Evolutionary conservation across 2,329 filamentous ascomycete species (phyloP).

Genomic region (Fusarium camptoceras): DNA sequence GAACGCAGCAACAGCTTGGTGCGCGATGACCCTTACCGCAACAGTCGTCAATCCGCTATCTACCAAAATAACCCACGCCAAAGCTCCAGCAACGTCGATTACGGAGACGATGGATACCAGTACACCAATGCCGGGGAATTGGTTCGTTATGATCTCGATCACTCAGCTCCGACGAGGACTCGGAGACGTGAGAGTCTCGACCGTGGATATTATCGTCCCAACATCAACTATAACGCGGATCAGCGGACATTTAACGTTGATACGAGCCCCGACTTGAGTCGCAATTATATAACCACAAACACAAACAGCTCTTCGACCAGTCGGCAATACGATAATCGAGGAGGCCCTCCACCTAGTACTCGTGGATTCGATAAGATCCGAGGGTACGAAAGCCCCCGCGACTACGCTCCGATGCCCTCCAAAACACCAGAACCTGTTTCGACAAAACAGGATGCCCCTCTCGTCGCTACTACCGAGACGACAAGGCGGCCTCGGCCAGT

Average conservation of each 20-base stretch:
- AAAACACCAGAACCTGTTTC: constrained; percentile 52
- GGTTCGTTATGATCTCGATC: constrained; percentile 70
- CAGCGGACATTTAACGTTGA: constrained; percentile 60
- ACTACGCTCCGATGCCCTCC: constrained; percentile 58
- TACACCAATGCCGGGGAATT: constrained; percentile 73
- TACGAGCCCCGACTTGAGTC: constrained; percentile 57
- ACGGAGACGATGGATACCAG: constrained; percentile 70
- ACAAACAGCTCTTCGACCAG: constrained; percentile 37
- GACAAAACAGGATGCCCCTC: constrained; percentile 35
- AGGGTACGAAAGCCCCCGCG: constrained; percentile 58
- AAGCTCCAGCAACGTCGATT: constrained; percentile 60
- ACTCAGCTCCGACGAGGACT: constrained; percentile 57
- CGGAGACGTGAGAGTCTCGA: constrained; percentile 68
- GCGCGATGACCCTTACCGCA: constrained; percentile 60
- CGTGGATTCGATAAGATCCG: constrained; percentile 78
- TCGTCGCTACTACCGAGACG: constrained; percentile 34
- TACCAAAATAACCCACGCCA: constrained; percentile 60
- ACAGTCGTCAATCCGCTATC: constrained; percentile 58
- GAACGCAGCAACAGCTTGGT: constrained; percentile 62
- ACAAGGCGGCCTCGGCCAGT: constrained; percentile 57
- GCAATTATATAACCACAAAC: constrained; percentile 54
- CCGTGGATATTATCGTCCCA: constrained; percentile 66
- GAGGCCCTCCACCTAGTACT: constrained; percentile 74
- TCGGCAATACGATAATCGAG: constrained; percentile 54
- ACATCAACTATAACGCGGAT: constrained; percentile 63